Conservation (phyloP, 2,329 filamentous ascomycete genomes). For the Sporothrix schenckii region DNA sequence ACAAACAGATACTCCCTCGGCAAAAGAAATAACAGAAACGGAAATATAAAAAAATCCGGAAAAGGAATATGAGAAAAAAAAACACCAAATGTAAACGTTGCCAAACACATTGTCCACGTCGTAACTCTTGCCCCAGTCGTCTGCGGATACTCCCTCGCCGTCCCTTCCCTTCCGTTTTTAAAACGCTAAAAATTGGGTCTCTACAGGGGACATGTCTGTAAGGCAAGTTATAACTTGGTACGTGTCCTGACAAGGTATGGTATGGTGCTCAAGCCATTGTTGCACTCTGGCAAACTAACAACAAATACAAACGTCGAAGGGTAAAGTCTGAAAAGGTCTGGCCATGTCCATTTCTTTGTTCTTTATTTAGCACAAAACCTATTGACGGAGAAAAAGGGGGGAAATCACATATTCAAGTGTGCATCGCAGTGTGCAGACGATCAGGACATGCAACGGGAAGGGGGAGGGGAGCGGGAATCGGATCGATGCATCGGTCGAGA, state of each 20-base stretch:
- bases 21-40: background rate
- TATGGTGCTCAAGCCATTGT: background rate
- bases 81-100: background rate
- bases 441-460: background rate
- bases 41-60: background rate
- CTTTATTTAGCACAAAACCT: background rate
- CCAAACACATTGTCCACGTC: background rate
- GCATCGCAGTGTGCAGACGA: background rate
- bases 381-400: no score
- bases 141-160: background rate
- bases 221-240: background rate
- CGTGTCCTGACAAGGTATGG: background rate
- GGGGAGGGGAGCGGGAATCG: background rate
- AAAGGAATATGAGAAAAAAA: background rate
- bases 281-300: background rate
- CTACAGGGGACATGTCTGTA: background rate
- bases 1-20: no score
- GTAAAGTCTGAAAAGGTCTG: background rate
- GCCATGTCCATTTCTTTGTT: background rate
- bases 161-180: background rate
- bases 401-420: background rate
- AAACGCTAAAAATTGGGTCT: slow-evolving; percentile 13
- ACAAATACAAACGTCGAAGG: background rate
- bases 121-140: background rate
- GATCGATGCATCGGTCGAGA: background rate